phyloP scores from a whole-genome alignment of 345 rosid genomes.

The Linum usitatissimum region DNA sequence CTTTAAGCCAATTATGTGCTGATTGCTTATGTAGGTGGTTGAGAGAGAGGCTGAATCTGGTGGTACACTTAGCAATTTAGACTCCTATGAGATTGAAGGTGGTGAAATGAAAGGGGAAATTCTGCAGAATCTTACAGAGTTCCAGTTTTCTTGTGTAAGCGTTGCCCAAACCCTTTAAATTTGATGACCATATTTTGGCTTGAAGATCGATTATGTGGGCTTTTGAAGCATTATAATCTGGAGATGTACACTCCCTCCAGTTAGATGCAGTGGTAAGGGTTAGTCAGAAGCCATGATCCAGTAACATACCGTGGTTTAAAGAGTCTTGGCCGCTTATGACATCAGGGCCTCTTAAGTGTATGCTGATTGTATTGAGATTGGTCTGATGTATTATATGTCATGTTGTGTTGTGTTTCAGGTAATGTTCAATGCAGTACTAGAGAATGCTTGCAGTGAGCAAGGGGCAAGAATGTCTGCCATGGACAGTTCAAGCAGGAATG shows the following conservation, averaged over 20 bases:
- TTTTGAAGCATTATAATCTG: neutral
- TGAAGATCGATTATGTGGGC: neutral
- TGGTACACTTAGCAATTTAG: conserved; percentile 80
- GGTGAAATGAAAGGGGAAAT: conserved; percentile 87
- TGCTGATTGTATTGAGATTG: neutral
- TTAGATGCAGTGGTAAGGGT: no score
- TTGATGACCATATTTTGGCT: neutral
- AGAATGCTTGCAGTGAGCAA: neutral
- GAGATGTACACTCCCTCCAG: no score
- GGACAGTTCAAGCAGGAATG: neutral
- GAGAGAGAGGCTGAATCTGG: conserved; percentile 84
- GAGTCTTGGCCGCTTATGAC: neutral
- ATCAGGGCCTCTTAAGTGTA: no score
- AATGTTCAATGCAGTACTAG: neutral
- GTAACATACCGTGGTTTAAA: neutral
- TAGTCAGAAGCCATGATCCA: neutral
- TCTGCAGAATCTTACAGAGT: conserved; percentile 86
- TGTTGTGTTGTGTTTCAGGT: neutral
- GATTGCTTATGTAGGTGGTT: conserved; percentile 40
- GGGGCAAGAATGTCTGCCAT: neutral
- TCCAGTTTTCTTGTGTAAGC: conserved; percentile 97
- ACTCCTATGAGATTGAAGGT: conserved; percentile 94
- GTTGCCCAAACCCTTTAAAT: neutral
- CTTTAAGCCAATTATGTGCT: conserved; percentile 5
- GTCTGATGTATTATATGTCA: no score